Base-by-base conservation (phyloP, 352 stramenopile species). In the Globisporangium heterothallicum region DNA sequence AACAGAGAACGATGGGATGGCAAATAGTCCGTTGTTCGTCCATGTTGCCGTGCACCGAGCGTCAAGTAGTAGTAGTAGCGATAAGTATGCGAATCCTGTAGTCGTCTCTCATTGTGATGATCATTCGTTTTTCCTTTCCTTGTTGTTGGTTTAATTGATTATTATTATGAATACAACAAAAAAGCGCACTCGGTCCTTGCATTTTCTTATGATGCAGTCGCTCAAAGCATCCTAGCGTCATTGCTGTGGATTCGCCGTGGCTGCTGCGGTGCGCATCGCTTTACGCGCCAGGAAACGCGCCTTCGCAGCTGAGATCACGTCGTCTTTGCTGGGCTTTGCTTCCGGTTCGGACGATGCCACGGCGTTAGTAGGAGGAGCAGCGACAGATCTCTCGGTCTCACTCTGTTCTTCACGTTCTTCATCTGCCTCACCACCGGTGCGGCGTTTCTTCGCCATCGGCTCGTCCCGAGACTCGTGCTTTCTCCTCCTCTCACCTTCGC, bases 281-380 rank as follows among this genome's bases (percentile, higher is more conserved):
- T 97, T 96, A 22, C 88, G 78, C 10, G 85, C 86, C 58, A 97
- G 60, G 63, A 93, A 96, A 0, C 86, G 80, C 18, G 82, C 85
- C 44, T 71, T 79, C 3, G 88, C 86, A 12, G 84, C 78, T 3
- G 68, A 70, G 47, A 97, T 91, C 2, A 69, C 59, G 32, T 95
- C 85, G 46, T 94, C 74, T 43, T 86, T 88, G 48, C 62, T 84
- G 16, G 38, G 47, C 55, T 75, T 68, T 53, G 26, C 30, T 41
- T 35, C 14, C 29, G 35, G 12, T 24, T 29, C 29, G 47, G 18
- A 18, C 47, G 42, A 45, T 52, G 53, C 59, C 10, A 29, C 46
- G 4, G 21, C 30, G 14, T 7, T 14, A 36, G 30, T 8, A 13
- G 6, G 9, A 36, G 30, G 30, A 3, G 30, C 30, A n/a, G n/a